A percentile compares a stretch with the other conserved stretches of the same genome.
phyloP scores from a whole-genome alignment of 192 early-diverging fungal species.

The Cetraspora pellucida region DNA sequence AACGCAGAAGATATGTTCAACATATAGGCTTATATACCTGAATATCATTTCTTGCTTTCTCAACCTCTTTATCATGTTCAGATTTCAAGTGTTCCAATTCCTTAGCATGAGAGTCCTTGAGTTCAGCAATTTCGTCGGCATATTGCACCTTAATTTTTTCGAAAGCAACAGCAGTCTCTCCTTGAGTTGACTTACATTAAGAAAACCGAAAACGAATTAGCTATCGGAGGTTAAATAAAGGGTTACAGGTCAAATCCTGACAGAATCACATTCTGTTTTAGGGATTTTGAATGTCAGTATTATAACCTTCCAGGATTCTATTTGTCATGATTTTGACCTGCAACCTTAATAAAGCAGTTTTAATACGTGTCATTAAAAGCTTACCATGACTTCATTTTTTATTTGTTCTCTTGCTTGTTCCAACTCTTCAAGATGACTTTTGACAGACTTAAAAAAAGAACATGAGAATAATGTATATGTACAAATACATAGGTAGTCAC shows the following conservation, averaged over 20 bases:
- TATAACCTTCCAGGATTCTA: too few species aligned
- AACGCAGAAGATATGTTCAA: not conserved
- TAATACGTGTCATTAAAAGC: not conserved
- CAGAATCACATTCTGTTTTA: too few species aligned
- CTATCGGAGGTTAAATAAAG: too few species aligned
- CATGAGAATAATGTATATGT: not conserved
- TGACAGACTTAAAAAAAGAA: not conserved
- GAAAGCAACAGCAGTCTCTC: not conserved
- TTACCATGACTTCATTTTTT: not conserved
- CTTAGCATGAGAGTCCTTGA: not conserved
- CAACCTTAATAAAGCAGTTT: not conserved
- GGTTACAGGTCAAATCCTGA: too few species aligned
- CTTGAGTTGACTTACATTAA: constrained; percentile 13
- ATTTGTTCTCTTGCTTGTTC: constrained; percentile 20
- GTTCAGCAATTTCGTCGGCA: constrained; percentile 5
- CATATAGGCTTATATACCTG: constrained; percentile 1
- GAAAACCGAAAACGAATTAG: not conserved
- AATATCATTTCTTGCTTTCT: constrained; percentile 6
- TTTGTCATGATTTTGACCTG: too few species aligned
- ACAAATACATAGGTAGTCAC: too few species aligned
- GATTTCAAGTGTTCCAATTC: constrained; percentile 19
- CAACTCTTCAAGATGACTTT: too few species aligned
- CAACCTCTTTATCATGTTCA: not conserved
- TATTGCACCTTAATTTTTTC: constrained; percentile 8
- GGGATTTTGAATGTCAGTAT: too few species aligned